Evolutionary conservation across 1,139 yeast species (phyloP).

Genomic region (Kodamaea plutei): DNA sequence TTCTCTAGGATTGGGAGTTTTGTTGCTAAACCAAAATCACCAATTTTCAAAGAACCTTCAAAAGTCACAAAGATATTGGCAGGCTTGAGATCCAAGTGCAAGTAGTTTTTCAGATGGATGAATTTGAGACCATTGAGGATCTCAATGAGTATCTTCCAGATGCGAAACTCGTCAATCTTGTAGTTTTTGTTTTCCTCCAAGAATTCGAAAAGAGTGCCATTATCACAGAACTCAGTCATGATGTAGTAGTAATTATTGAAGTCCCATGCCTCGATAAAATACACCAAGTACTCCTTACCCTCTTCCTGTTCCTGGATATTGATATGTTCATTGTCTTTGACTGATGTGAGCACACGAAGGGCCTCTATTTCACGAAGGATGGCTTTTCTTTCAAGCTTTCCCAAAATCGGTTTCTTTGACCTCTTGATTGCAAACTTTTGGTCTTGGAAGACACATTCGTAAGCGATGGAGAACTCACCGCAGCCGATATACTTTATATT

Average conservation of each 20-base stretch:
- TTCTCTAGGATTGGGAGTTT: slow-evolving; percentile 51
- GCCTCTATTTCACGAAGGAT: slow-evolving; percentile 43
- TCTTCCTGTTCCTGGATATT: slow-evolving; percentile 56
- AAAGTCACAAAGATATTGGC: slow-evolving; percentile 92
- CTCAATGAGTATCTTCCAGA: slow-evolving; percentile 92
- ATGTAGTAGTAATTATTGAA: slow-evolving; percentile 69
- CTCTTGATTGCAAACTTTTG: slow-evolving; percentile 83
- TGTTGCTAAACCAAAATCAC: slow-evolving; percentile 67
- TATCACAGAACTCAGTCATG: slow-evolving; percentile 94
- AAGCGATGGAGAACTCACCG: slow-evolving; percentile 89
- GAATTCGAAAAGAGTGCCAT: slow-evolving; percentile 83
- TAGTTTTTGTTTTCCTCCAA: slow-evolving; percentile 68
- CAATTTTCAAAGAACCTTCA: slow-evolving; percentile 86
- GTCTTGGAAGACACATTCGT: slow-evolving; percentile 63
- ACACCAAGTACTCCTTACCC: slow-evolving; percentile 76
- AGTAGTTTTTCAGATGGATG: slow-evolving; percentile 71
- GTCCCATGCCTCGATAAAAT: slow-evolving; percentile 87
- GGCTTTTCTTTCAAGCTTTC: slow-evolving; percentile 36
- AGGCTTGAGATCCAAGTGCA: slow-evolving; percentile 89
- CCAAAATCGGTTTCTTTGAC: slow-evolving; percentile 52
- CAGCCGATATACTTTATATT: slow-evolving; percentile 69
- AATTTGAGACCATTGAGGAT: slow-evolving; percentile 72
- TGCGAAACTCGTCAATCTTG: slow-evolving; percentile 92
- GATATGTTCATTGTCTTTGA: slow-evolving; percentile 32
- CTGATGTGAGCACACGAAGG: slow-evolving; percentile 37